Evolutionary conservation across 805 yeast genomes (phyloP), one percentile per base, ranked within the genome.

Genomic region (Sungouiella thailandica): DNA sequence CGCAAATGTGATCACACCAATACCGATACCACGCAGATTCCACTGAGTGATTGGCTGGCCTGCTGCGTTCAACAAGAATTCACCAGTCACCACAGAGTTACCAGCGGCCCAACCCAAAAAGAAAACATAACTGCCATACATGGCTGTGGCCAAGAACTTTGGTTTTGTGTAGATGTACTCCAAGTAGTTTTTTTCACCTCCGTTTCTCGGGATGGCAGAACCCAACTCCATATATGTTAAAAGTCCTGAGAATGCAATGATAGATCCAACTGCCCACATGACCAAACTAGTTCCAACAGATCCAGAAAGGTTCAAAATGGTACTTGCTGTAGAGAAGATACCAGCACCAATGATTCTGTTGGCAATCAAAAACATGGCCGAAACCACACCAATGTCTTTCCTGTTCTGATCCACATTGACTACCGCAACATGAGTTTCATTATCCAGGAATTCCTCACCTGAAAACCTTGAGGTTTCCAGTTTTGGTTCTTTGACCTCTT

Each of bases 41-140:
- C 94, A 85, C 46, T 78, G 72, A 9, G 82, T 77, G 7, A 74
- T 69, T 39, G 77, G 81, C 12, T 65, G 70, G 25, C 76, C 80
- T 5, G 89, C 88, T 8, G 94, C 95, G 25, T 73, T 74, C 39
- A 84, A 65, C 40, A 85, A 68, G 60, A 82, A 84, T 51, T 80
- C 82, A 19, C 94, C 94, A 43, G 82, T 82, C 23, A 83, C 85
- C 32, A 83, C 76, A 14, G 89, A 80, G 57, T 83, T 83, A 56
- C 89, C 85, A 8, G 93, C 78, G 15, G 95, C 89, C 86, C 89
- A 85, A 23, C 93, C 93, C 31, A 85, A 64, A 49, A 83, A 71
- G 50, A 85, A 78, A 12, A 79, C 78, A 50, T 83, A 81, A 2
- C 88, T 65, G 0, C 86, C 88, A 47, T 66, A 66, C 70, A 63